These are phyloP conservation scores for Gossypium arboreum DNA, from an alignment of 345 rosid species.

Conservation along the genomic window DNA sequence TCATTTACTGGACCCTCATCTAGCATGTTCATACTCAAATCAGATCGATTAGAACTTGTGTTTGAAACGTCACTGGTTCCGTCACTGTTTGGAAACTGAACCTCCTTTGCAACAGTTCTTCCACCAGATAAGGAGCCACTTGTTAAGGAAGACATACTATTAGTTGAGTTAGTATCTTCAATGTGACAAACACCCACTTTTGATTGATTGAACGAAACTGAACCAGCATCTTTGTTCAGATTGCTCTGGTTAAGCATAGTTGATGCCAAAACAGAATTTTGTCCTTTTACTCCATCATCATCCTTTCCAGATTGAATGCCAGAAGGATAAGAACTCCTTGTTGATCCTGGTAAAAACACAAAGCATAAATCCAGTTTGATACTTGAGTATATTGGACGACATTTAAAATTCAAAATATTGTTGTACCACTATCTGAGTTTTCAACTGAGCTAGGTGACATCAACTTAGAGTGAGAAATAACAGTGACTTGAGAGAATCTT, in stretches of 20 bases:
- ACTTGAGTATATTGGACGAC: background rate
- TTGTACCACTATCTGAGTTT: conserved; percentile 42
- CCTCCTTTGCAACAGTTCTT: conserved; percentile 42
- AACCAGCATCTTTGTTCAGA: conserved; percentile 28
- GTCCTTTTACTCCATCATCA: conserved; percentile 25
- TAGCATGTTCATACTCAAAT: conserved; percentile 51
- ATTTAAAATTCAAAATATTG: conserved; percentile 1
- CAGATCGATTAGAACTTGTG: conserved; percentile 56
- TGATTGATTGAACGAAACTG: conserved; percentile 44
- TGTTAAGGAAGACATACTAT: conserved; percentile 36
- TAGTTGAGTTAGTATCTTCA: conserved; percentile 40
- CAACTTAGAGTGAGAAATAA: conserved; percentile 36
- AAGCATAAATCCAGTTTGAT: conserved; percentile 15
- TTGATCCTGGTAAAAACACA: conserved; percentile 39
- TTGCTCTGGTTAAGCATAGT: conserved; percentile 33
- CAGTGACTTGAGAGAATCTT: conserved; percentile 32
- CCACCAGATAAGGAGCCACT: conserved; percentile 48
- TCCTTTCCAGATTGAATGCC: conserved; percentile 30
- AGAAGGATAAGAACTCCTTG: conserved; percentile 41
- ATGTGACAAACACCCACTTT: conserved; percentile 34
- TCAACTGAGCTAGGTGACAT: conserved; percentile 31
- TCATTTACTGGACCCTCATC: conserved; percentile 48
- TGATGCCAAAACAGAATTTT: conserved; percentile 36
- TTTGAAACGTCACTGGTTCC: conserved; percentile 59
- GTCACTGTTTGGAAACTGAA: conserved; percentile 35